Evolutionary conservation across 257 asterid species (phyloP).

Genomic region (Catharanthus roseus): DNA sequence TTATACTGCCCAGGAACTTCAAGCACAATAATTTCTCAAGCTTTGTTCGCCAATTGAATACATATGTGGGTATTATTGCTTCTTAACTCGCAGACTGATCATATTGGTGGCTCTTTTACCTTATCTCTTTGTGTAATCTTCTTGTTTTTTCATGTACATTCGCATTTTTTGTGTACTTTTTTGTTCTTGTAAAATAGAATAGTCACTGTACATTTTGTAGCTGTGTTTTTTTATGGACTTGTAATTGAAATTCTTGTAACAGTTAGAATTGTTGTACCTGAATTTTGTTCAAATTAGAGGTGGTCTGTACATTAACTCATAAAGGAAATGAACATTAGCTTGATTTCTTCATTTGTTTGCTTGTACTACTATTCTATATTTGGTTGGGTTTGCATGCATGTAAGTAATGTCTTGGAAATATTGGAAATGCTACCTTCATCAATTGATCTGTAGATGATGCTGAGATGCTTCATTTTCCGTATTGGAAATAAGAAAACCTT

Average conservation of each 20-base stretch:
- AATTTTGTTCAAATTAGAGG: constrained; percentile 11
- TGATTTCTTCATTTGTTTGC: neutral
- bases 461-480: constrained; percentile 26
- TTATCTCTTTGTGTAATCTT: constrained; percentile 4
- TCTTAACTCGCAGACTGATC: constrained; percentile 19
- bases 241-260: constrained; percentile 21
- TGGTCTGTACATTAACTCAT: constrained; percentile 13
- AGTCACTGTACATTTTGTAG: constrained; percentile 17
- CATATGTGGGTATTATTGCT: constrained; percentile 69
- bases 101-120: constrained; percentile 9
- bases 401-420: constrained; percentile 8
- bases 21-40: constrained; percentile 93
- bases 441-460: constrained; percentile 20
- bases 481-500: constrained; percentile 20
- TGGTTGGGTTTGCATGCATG: neutral
- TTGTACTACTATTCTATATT: neutral
- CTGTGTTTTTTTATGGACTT: constrained; percentile 13
- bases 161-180: constrained; percentile 19
- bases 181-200: neutral
- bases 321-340: neutral
- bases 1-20: constrained; percentile 61
- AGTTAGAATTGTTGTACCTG: constrained; percentile 5
- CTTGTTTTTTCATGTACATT: neutral
- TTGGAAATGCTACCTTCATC: constrained; percentile 22
- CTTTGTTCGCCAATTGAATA: constrained; percentile 93